Evolutionary conservation across 1,139 yeast genomes (phyloP), one percentile per base, ranked within the genome.

Genomic region (Yarrowia galli): DNA sequence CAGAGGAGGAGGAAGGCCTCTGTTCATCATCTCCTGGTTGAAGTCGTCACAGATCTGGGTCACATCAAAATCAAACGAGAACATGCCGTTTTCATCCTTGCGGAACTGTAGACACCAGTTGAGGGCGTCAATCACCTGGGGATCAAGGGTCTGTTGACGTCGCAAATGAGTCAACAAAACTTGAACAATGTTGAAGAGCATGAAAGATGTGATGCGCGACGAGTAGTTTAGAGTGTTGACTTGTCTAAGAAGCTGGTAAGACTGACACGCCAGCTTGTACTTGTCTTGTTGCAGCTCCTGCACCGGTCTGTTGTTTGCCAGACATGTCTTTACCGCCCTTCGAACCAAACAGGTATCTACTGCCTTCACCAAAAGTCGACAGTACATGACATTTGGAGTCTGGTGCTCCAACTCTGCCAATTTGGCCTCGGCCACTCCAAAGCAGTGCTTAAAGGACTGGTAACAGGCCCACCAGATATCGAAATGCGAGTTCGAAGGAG

Each of bases 41-140:
- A 54, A 54, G 36, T 54, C 61, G 61, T 54, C 61, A n/a, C 61
- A 54, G 35, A 54, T 54, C 20, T 54, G 61, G 13, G 61, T 54
- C 23, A 54, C 61, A 25, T 54, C 61, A 10, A 54, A 54, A 10
- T 54, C 61, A 25, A 54, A 54, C 16, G 61, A 54, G 18, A 54
- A 54, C 46, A 54, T 54, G 46, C 38, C 13, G 15, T n/a, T 40
- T 15, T 54, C 61, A 36, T 54, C 61, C 36, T 40, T 38, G 15
- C 61, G 46, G 23, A 54, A 54, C 61, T 25, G 46, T 16, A 54
- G 46, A 13, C 61, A 54, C 61, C 61, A 54, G 61, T 54, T 54
- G 61, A 54, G n/a, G 22, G 61, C 61, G 6, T 54, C 61, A 7
- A 54, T 25, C 10, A 54, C 61, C 36, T 38, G 36, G 2, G 61